Base-by-base conservation (phyloP, 176 grass and related monocot genomes). In the Oryza officinalis region DNA sequence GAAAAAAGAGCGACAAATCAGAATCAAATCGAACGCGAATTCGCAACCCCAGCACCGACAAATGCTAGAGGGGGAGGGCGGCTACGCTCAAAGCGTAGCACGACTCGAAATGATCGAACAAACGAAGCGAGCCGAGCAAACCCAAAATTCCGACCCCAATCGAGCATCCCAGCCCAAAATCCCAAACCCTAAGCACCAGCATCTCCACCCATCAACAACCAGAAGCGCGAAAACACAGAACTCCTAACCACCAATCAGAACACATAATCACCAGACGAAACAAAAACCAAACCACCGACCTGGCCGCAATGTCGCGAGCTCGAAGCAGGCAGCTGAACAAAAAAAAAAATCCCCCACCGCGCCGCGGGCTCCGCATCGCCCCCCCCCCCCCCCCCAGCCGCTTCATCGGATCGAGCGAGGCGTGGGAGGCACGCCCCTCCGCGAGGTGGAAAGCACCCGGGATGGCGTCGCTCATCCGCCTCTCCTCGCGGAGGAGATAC, bases 251-350 rank as follows among this genome's bases (percentile, higher is more conserved):
- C 52, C 20, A 57, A 57, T n/a, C 52, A 57, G 18, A 57, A 2
- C 52, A 1, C 20, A 57, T 22, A 57, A 57, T 22, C 52, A 57
- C 20, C 6, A 57, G 7, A 57, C 52, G 52, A 20, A 8, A 17
- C 52, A 57, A 57, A 57, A 57, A 57, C 52, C 52, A n/a, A 57
- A 8, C 52, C 20, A 86, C 84, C 77, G 44, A 81, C 70, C 69
- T 43, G 27, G 33, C 33, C 32, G 23, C 73, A 77, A 52, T 38
- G 23, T 57, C n/a, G 60, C 23, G 61, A 74, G 70, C 45, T 43
- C 12, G 61, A 75, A 75, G 60, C 84, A 38, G 6, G 67, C 52
- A 77, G 60, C 30, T 64, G 15, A 23, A 35, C 33, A 33, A 57
- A 57, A 8, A 0, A 20, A 6, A 18, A 18, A 18, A 5, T 3